Base-by-base conservation (phyloP, 2,329 filamentous ascomycete genomes). In the Trichothecium sympodiale region DNA sequence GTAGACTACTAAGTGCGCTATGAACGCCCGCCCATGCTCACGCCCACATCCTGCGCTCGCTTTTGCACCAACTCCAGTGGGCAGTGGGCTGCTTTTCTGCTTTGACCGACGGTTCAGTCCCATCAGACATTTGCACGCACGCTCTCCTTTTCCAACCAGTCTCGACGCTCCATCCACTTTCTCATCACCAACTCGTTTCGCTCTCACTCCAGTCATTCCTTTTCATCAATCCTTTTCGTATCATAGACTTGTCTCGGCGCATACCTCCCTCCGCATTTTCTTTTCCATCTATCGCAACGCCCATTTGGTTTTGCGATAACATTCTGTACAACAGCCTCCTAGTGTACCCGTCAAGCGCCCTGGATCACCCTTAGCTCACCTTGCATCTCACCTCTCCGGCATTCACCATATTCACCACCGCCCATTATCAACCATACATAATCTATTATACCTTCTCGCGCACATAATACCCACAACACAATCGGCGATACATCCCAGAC, bases 151-250 rank as follows among this genome's bases (percentile, higher is more conserved):
- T 50, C 37, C 37, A 45, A 45, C 51, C 55, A 52, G 55, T 56
- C 55, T 58, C 54, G 49, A 50, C 46, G 43, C 48, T 51, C 20
- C 20, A 52, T 56, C 54, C 55, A 57, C 54, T 54, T 45, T 50
- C 48, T 33, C 36, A 29, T 38, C 31, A 33, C 23, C 33, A 35
- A 17, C 23, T 15, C 48, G 50, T 37, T 50, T 55, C 54, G 51
- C 54, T 41, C 53, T 59, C 53, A 57, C 53, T 54, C 52, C 50
- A 59, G 57, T 60, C 57, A 55, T 54, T 58, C 55, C 51, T 57
- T 60, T 50, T 46, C 45, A 44, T 44, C 42, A 48, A 43, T 28
- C 29, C 14, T 25, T 25, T 25, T 25, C 20, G 20, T 25, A 25
- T 25, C 20, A 25, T 25, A 25, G 20, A 25, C 20, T 25, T 25